These are phyloP conservation scores for Didymella segeticola DNA, from an alignment of 2,329 filamentous ascomycete genomes.

Conservation along the genomic window DNA sequence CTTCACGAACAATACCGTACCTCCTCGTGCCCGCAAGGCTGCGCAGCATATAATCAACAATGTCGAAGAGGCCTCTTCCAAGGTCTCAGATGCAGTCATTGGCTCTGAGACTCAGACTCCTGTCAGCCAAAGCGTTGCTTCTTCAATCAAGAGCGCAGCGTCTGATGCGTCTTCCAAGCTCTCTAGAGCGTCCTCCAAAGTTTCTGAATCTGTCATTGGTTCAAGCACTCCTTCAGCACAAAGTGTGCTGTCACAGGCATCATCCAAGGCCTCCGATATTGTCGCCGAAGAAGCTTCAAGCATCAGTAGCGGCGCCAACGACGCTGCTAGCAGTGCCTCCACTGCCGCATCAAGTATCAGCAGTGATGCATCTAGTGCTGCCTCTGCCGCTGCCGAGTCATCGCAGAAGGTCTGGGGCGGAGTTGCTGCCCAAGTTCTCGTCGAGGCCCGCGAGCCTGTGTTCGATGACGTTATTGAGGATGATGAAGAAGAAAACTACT, in stretches of 20 bases:
- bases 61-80: conserved; percentile 46
- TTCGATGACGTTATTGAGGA: conserved; percentile 59
- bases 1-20: conserved; percentile 73
- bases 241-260: conserved; percentile 34
- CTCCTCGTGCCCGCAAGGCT: conserved; percentile 59
- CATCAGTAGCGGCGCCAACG: conserved; percentile 19
- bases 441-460: conserved; percentile 55
- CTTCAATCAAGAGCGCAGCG: conserved; percentile 46
- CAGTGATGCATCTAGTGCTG: conserved; percentile 29
- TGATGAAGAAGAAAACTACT: conserved; percentile 56
- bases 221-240: conserved; percentile 27
- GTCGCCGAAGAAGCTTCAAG: conserved; percentile 17
- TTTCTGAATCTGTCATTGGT: conserved; percentile 32
- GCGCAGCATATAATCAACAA: conserved; percentile 52
- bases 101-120: conserved; percentile 43
- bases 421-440: conserved; percentile 60
- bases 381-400: conserved; percentile 35
- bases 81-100: conserved; percentile 46
- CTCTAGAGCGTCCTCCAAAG: conserved; percentile 21
- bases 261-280: conserved; percentile 14
- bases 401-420: conserved; percentile 62
- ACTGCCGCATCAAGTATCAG: conserved; percentile 27
- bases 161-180: conserved; percentile 43
- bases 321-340: conserved; percentile 28
- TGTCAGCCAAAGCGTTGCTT: conserved; percentile 44